A percentile compares a stretch with the other conserved stretches of the same genome.
Evolutionary conservation across 2,329 filamentous ascomycete genomes (phyloP).

Genomic region (Tolypocladium sp.): DNA sequence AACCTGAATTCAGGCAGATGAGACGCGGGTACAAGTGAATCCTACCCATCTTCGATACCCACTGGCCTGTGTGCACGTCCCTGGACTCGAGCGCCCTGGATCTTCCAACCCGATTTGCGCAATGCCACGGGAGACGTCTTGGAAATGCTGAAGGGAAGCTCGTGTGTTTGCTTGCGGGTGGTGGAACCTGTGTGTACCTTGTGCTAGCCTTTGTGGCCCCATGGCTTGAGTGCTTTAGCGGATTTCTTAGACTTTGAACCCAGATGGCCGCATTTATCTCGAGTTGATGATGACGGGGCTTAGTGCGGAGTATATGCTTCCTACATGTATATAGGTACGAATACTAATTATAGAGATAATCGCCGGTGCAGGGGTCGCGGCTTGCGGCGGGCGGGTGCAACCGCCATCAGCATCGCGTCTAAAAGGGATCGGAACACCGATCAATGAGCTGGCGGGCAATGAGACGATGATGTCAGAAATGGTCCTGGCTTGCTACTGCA

Average conservation of each 20-base stretch:
- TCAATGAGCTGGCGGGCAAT: too few species aligned
- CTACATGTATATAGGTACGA: background rate
- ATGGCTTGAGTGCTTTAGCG: background rate
- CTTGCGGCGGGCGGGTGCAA: too few species aligned
- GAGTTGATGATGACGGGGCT: too few species aligned
- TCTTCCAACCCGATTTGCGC: background rate
- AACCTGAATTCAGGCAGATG: too few species aligned
- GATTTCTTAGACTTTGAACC: background rate
- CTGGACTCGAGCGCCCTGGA: background rate
- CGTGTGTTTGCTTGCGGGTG: background rate
- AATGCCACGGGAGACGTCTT: background rate
- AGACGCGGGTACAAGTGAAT: too few species aligned
- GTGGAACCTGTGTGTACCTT: background rate
- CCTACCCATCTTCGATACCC: too few species aligned
- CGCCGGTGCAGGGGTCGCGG: background rate
- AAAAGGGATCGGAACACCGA: too few species aligned
- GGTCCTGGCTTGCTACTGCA: background rate
- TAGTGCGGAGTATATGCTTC: background rate
- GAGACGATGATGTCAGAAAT: background rate
- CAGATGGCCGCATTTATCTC: background rate
- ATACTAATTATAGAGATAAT: background rate
- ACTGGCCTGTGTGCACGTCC: background rate
- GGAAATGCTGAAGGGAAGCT: background rate
- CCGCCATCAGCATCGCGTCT: too few species aligned
- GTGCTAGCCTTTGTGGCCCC: background rate